Base-by-base conservation (phyloP, 768 basidiomycete genomes). In the Multifurca ochricompacta region DNA sequence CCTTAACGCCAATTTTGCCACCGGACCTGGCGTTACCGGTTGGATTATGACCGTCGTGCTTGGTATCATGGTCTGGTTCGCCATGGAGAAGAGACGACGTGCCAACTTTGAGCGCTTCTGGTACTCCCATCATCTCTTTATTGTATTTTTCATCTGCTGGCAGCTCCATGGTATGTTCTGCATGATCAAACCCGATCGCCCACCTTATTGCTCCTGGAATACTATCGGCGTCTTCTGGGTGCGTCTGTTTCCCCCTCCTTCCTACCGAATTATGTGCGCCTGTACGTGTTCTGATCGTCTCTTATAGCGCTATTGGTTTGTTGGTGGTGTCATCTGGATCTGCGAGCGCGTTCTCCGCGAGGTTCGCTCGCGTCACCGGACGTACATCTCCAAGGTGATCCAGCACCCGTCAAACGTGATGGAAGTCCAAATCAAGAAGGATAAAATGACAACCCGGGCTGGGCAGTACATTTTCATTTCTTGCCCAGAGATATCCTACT, bases 381-480 rank as follows among this genome's bases (percentile, higher is more conserved):
- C 95, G 5, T 94, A 85, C 68, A 86, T 97, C 65, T 89, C 86
- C 67, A 94, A 93, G 73, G 90, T 94, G 69, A 86, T 96, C 67
- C 89, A 91, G 65, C 94, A 97, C 69, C 94, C 94, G 19, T 91
- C 88, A 40, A 90, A 87, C 58, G 92, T 96, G 58, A 78, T 94
- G 73, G 93, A 97, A 71, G 73, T 98, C 27, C 95, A 96, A 69
- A 94, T 97, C 77, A 96, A 94, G 77, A 96, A 96, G 71, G 94
- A 96, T 65, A 87, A 85, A 71, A 91, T 82, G 0, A 83, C 74
- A 1, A 82, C 80, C 27, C 78, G 84, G 10, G 91, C 92, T 1
- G 92, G 92, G 18, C 90, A 95, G 68, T 97, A 96, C 69, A 89
- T 97, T 67, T 93, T 95, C 75, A 69, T 96, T 45, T 84, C 75